Conservation (phyloP, 768 basidiomycete genomes). For the Porphyrellus cyaneotinctus region DNA sequence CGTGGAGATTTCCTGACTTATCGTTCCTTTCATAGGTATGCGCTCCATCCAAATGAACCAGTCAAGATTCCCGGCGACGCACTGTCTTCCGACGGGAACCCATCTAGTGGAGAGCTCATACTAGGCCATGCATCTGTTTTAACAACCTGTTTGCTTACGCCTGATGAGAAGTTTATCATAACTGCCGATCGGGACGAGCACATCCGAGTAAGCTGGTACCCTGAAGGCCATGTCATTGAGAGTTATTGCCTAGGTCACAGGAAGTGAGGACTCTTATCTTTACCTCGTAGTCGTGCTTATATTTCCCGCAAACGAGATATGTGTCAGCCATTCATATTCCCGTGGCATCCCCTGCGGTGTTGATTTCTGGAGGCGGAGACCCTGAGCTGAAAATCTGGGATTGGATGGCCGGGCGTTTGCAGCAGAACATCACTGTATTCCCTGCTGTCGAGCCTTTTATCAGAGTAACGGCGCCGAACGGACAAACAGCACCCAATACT, state of each 20-base stretch:
- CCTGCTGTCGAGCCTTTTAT: slow-evolving; percentile 48
- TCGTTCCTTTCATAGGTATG: slow-evolving; percentile 45
- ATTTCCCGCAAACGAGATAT: slow-evolving; percentile 46
- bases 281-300: background rate
- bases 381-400: slow-evolving; percentile 72
- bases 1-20: background rate
- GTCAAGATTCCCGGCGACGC: slow-evolving; percentile 29
- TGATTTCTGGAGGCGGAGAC: slow-evolving; percentile 92
- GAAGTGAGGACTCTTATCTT: slow-evolving; percentile 47
- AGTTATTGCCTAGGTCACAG: slow-evolving; percentile 81
- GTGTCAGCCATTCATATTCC: slow-evolving; percentile 81
- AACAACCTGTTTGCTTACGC: slow-evolving; percentile 64
- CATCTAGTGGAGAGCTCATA: slow-evolving; percentile 63
- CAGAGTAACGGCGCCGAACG: slow-evolving; percentile 20
- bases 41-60: slow-evolving; percentile 37
- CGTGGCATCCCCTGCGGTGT: slow-evolving; percentile 34
- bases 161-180: slow-evolving; percentile 70
- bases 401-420: slow-evolving; percentile 60
- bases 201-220: slow-evolving; percentile 87
- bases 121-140: slow-evolving; percentile 89
- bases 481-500: slow-evolving; percentile 15
- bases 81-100: slow-evolving; percentile 61
- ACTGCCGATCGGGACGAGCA: slow-evolving; percentile 96
- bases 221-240: slow-evolving; percentile 81
- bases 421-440: slow-evolving; percentile 50